phyloP scores from a whole-genome alignment of 768 basidiomycete genomes.

The Serendipita indica region DNA sequence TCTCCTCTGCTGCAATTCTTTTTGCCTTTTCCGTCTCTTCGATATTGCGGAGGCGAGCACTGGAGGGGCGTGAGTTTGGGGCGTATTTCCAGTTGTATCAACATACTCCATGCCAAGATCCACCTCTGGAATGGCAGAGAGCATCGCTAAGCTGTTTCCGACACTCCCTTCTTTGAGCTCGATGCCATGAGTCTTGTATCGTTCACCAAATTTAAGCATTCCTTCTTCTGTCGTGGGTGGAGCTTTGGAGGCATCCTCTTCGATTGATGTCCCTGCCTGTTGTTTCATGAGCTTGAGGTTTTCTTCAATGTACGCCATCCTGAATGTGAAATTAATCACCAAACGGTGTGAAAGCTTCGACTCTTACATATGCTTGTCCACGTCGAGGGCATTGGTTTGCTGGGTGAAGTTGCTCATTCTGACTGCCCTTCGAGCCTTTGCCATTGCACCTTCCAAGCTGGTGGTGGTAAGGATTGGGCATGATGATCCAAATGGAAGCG shows the following conservation, averaged over 20 bases:
- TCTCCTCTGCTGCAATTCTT: conserved; percentile 61
- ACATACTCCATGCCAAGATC: conserved; percentile 97
- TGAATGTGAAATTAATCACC: conserved; percentile 20
- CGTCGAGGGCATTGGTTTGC: conserved; percentile 89
- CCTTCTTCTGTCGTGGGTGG: conserved; percentile 31
- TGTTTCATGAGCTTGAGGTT: conserved; percentile 65
- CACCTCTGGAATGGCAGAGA: conserved; percentile 95
- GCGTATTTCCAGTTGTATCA: neutral
- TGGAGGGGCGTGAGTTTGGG: conserved; percentile 22
- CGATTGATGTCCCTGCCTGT: conserved; percentile 29
- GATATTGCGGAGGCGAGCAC: conserved; percentile 83
- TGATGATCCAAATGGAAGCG: conserved; percentile 19
- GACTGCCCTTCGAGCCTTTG: conserved; percentile 58
- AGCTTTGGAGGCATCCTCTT: conserved; percentile 32
- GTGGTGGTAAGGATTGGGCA: conserved; percentile 29
- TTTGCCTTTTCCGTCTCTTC: conserved; percentile 97
- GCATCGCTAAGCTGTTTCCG: conserved; percentile 84
- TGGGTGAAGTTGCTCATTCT: conserved; percentile 90
- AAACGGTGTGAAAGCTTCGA: neutral
- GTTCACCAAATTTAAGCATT: conserved; percentile 51
- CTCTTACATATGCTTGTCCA: conserved; percentile 93
- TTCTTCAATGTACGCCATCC: conserved; percentile 97
- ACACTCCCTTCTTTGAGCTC: conserved; percentile 80
- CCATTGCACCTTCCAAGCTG: conserved; percentile 44
- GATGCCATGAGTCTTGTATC: conserved; percentile 22